phyloP scores from a whole-genome alignment of 306 rosid species.

The Delonix regia region DNA sequence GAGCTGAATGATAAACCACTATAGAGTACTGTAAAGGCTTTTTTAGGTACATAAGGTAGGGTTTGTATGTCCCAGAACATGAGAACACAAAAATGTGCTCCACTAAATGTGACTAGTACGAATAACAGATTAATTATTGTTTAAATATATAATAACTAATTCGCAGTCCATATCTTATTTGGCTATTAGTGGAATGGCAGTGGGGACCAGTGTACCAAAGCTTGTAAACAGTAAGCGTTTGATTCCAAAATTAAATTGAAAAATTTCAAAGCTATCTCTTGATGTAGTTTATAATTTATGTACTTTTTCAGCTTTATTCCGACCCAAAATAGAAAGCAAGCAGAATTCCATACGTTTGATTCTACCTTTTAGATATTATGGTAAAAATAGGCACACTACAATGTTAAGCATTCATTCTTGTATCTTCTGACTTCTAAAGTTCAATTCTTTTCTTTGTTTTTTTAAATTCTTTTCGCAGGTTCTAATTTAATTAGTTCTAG shows the following conservation, averaged over 20 bases:
- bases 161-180: slow-evolving; percentile 1
- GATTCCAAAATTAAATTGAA: slow-evolving; percentile 23
- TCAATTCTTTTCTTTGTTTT: not conserved
- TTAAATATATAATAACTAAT: not conserved
- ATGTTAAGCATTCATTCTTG: not conserved
- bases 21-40: slow-evolving; percentile 28
- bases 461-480: not conserved
- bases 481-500: not conserved
- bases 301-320: slow-evolving; percentile 20
- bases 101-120: slow-evolving; percentile 47
- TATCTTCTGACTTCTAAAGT: not conserved
- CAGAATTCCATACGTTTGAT: not conserved
- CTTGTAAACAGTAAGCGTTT: slow-evolving; percentile 10
- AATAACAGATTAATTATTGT: slow-evolving; percentile 31
- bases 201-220: slow-evolving; percentile 31
- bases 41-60: slow-evolving; percentile 51
- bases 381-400: not conserved
- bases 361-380: not conserved
- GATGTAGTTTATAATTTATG: slow-evolving; percentile 3
- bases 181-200: slow-evolving; percentile 37
- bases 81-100: slow-evolving; percentile 54
- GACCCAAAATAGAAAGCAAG: slow-evolving; percentile 32
- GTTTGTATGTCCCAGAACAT: slow-evolving; percentile 45
- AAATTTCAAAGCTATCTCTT: not conserved
- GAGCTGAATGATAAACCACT: slow-evolving; percentile 26